Evolutionary conservation across 2,329 filamentous ascomycete genomes (phyloP), one percentile per base, ranked within the genome.

Genomic region (Paraphoma chrysanthemicola): DNA sequence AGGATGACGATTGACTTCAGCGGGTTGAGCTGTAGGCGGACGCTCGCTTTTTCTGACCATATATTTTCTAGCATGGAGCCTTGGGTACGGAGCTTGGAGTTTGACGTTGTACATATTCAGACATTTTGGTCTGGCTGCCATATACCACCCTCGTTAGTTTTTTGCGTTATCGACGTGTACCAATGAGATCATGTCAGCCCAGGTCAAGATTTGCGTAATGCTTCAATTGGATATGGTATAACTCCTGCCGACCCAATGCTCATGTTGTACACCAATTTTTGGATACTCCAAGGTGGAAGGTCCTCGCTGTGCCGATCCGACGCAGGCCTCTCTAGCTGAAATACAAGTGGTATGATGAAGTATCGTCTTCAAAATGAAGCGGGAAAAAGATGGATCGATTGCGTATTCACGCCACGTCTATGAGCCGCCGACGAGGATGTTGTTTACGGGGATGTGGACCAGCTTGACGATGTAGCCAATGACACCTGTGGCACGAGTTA

Each of bases 381-480:
- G 51, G 57, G 60, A 54, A 44, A 49, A 38, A 31, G 62, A 41
- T 56, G 47, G 53, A 57, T 59, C 31, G 48, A 56, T 45, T 51
- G 52, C 31, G 47, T 44, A 50, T 51, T 52, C n/a, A 43, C 17
- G 31, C 43, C 42, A 17, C 10, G 45, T 57, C 60, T 76, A 78
- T 66, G 75, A 76, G 47, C 75, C 75, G 54, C 75, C 75, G 59
- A 84, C 81, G 56, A 84, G 76, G 62, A 83, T 83, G 72, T 83
- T 83, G 74, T 83, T 83, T 60, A 84, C 78, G 44, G 81, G 81
- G 56, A 84, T 83, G 68, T 83, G 81, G 51, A 83, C 75, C 52
- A 83, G 79, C 74, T 83, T 83, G 67, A 83, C 80, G 44, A 83
- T 68, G 69, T 82, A 83, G 63, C 81, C 81, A 56, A 84, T 82